phyloP scores from a whole-genome alignment of 2,329 filamentous ascomycete genomes.

The Neodidymelliopsis sp. region DNA sequence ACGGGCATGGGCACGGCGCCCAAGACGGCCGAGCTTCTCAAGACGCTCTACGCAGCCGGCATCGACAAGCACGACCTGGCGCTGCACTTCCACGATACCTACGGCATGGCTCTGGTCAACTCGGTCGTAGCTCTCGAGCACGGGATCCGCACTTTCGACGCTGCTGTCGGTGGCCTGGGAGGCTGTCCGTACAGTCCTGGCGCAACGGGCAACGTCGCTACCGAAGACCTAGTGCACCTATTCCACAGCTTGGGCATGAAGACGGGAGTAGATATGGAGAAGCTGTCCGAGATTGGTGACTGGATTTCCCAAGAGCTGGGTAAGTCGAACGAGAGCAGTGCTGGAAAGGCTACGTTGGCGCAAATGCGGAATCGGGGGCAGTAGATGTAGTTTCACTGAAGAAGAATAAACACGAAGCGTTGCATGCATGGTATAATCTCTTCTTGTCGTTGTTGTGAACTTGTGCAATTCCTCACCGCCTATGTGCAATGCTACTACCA shows the following conservation, averaged over 20 bases:
- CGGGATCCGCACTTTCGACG: conserved; percentile 80
- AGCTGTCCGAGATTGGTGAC: conserved; percentile 46
- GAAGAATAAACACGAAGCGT: too few species aligned
- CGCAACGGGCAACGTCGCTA: conserved; percentile 85
- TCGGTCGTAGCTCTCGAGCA: conserved; percentile 78
- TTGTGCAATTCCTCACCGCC: too few species aligned
- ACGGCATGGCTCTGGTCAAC: conserved; percentile 85
- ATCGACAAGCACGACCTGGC: conserved; percentile 75
- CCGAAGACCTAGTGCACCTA: conserved; percentile 82
- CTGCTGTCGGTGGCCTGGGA: conserved; percentile 79
- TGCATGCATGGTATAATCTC: too few species aligned
- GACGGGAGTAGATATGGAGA: conserved; percentile 67
- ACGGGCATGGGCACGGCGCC: conserved; percentile 89
- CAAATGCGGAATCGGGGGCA: conserved; percentile 29
- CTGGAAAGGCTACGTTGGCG: conserved; percentile 49
- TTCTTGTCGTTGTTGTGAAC: too few species aligned
- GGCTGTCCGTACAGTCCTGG: conserved; percentile 87
- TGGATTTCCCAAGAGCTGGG: conserved; percentile 50
- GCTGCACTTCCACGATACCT: conserved; percentile 90
- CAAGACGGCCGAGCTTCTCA: conserved; percentile 69
- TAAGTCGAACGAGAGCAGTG: conserved; percentile 48
- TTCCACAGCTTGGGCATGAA: conserved; percentile 76
- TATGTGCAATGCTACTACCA: too few species aligned
- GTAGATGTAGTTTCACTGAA: too few species aligned
- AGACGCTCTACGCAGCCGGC: conserved; percentile 70